Percentiles rank a stretch among this genome's conserved stretches.
phyloP scores from a whole-genome alignment of 2,329 filamentous ascomycete genomes.

The Fusarium sp. region DNA sequence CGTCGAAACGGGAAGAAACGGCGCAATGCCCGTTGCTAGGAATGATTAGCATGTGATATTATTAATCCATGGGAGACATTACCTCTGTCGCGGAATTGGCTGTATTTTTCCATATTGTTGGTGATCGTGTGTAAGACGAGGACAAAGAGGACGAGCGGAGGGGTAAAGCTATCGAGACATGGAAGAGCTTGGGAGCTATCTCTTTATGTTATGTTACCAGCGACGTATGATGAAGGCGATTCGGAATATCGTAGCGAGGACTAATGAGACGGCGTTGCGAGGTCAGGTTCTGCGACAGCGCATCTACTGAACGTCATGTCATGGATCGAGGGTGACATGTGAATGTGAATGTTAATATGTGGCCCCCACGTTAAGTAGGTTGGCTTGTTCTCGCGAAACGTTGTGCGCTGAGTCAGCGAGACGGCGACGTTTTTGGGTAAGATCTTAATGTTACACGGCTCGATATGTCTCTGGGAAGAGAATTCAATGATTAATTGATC shows the following conservation, averaged over 20 bases:
- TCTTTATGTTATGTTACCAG: slow-evolving; percentile 2
- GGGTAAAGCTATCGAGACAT: slow-evolving; percentile 40
- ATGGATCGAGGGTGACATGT: slow-evolving; percentile 31
- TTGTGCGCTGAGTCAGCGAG: slow-evolving; percentile 18
- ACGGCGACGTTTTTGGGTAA: background rate
- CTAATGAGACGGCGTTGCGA: slow-evolving; percentile 27
- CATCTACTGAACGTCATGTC: slow-evolving; percentile 31
- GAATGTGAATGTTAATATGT: slow-evolving; percentile 25
- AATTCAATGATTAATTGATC: background rate
- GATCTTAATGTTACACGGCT: background rate
- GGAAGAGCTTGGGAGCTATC: slow-evolving; percentile 3
- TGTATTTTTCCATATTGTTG: slow-evolving; percentile 87
- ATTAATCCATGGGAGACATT: slow-evolving; percentile 19
- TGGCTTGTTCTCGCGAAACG: background rate
- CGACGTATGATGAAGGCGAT: background rate
- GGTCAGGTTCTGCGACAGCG: slow-evolving; percentile 34
- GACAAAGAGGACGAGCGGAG: slow-evolving; percentile 21
- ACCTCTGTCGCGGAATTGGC: slow-evolving; percentile 92
- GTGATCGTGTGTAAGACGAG: slow-evolving; percentile 17
- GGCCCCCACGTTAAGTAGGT: slow-evolving; percentile 26
- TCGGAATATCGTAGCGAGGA: background rate
- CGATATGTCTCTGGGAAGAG: background rate
- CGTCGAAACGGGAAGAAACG: slow-evolving; percentile 86
- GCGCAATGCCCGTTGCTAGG: slow-evolving; percentile 91
- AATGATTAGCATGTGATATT: slow-evolving; percentile 15